These are phyloP conservation scores for Podospora didyma DNA, from an alignment of 495 filamentous ascomycete genomes.

Conservation along the genomic window DNA sequence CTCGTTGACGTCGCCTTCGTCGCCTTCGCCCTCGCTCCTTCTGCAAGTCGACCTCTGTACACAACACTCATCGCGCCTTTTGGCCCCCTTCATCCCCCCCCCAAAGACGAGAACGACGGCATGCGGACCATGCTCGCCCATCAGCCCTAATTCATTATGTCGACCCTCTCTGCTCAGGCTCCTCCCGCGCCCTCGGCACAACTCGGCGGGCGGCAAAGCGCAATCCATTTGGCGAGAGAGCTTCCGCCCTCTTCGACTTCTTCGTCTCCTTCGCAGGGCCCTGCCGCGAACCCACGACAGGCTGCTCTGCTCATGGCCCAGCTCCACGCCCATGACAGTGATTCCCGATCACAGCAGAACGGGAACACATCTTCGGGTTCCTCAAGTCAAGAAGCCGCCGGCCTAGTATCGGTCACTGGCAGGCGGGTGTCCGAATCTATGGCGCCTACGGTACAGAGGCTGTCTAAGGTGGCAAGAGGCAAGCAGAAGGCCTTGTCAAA, in stretches of 20 bases:
- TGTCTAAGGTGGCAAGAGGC: constrained; percentile 30
- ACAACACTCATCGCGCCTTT: not conserved
- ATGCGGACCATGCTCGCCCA: constrained; percentile 15
- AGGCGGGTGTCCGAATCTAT: constrained; percentile 11
- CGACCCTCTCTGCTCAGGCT: constrained; percentile 23
- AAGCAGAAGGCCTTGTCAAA: constrained; percentile 7
- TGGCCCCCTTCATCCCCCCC: not conserved
- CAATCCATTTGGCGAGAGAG: constrained; percentile 10
- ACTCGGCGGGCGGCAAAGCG: constrained; percentile 13
- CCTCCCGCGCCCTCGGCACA: constrained; percentile 14
- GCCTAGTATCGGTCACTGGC: constrained; percentile 4
- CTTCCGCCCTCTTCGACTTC: constrained; percentile 10
- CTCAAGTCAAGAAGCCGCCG: not conserved
- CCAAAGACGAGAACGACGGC: not conserved
- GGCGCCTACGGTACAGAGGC: constrained; percentile 17
- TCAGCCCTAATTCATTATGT: constrained; percentile 24
- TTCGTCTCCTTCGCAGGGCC: constrained; percentile 13
- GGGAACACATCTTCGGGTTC: constrained; percentile 3
- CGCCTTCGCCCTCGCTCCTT: not conserved
- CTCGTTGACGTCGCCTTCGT: not conserved
- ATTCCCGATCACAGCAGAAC: constrained; percentile 8
- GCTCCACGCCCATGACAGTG: constrained; percentile 17
- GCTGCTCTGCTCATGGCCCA: constrained; percentile 19
- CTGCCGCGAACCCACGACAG: constrained; percentile 14
- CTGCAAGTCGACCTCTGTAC: not conserved